Base-by-base conservation (phyloP, 2,329 filamentous ascomycete genomes). In the Amauroascus verrucosus region DNA sequence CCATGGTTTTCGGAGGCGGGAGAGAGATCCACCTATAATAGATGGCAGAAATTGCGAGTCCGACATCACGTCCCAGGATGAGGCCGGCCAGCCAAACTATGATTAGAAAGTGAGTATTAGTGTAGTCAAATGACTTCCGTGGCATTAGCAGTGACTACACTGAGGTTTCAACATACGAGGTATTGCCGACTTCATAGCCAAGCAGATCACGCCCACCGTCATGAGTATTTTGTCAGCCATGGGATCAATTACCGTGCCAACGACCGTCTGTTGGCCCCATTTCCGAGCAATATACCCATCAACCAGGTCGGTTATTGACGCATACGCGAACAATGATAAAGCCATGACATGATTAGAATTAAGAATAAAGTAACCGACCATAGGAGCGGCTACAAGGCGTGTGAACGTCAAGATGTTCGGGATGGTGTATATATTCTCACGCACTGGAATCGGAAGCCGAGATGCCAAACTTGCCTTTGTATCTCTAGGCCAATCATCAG, bases 171-270 rank as follows among this genome's bases (percentile, higher is more conserved):
- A 73, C 81, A 60, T 74, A 89, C 86, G 73, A 55, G 91, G 89
- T 48, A 98, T 75, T 13, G 82, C 79, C 2, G 88, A 89, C 62
- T 95, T 89, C 57, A 85, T 76, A 3, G 90, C 89, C 43, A 97
- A 72, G 59, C 86, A 89, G 11, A 91, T 83, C 0, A 91, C 94
- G 62, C 95, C 71, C 54, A 95, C 82, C 0, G 91, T 96, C 93
- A 98, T 97, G 59, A 98, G 78, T 7, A 82, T 80, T 73, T 98
- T 98, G 71, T 98, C 93, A 2, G 93, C 93, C 86, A 96, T 93
- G 5, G 93, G 93, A 64, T 95, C 90, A 57, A 98, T 88, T 28
- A 98, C 82, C 52, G 88, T 94, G 52, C 93, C 93, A 8, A 97
- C 88, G 1, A 98, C 91, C 0, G 93, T 97, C 69, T 93, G 86